A percentile compares a stretch with the other conserved stretches of the same genome.
These are phyloP conservation scores for Curvularia verruculosa DNA, from an alignment of 2,329 filamentous ascomycete genomes.

Conservation along the genomic window DNA sequence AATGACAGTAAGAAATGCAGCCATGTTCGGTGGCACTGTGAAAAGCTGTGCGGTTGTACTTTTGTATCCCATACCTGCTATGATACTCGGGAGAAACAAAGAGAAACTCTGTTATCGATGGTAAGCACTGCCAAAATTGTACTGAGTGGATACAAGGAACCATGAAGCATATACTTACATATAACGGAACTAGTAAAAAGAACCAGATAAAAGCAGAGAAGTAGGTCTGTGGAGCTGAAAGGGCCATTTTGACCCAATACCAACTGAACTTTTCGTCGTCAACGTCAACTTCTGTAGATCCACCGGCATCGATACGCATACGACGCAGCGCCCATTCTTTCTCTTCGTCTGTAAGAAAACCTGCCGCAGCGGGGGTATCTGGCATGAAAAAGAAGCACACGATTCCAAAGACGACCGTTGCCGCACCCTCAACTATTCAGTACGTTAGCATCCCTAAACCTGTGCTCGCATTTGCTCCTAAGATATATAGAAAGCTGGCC, in stretches of 20 bases:
- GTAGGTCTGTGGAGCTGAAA: slow-evolving; percentile 46
- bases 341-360: slow-evolving; percentile 39
- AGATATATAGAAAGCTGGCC: background rate
- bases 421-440: slow-evolving; percentile 37
- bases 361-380: slow-evolving; percentile 52
- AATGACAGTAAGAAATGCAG: slow-evolving; percentile 46
- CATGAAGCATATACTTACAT: slow-evolving; percentile 25
- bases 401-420: slow-evolving; percentile 48
- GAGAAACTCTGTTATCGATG: slow-evolving; percentile 35
- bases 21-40: slow-evolving; percentile 53
- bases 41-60: slow-evolving; percentile 49
- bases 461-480: too few relatives aligned
- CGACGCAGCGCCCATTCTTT: slow-evolving; percentile 32
- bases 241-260: slow-evolving; percentile 49
- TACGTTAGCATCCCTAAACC: slow-evolving; percentile 26
- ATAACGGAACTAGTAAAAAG: slow-evolving; percentile 54
- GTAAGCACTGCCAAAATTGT: slow-evolving; percentile 7
- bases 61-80: slow-evolving; percentile 47
- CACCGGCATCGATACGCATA: slow-evolving; percentile 39
- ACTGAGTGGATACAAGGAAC: background rate
- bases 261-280: slow-evolving; percentile 51
- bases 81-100: slow-evolving; percentile 50
- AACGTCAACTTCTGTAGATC: slow-evolving; percentile 35
- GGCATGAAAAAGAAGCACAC: slow-evolving; percentile 59
- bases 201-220: slow-evolving; percentile 48